Evolutionary conservation across 1,284 basidiomycete genomes (phyloP), one percentile per base, ranked within the genome.

Genomic region (Fomitopsis palustris): DNA sequence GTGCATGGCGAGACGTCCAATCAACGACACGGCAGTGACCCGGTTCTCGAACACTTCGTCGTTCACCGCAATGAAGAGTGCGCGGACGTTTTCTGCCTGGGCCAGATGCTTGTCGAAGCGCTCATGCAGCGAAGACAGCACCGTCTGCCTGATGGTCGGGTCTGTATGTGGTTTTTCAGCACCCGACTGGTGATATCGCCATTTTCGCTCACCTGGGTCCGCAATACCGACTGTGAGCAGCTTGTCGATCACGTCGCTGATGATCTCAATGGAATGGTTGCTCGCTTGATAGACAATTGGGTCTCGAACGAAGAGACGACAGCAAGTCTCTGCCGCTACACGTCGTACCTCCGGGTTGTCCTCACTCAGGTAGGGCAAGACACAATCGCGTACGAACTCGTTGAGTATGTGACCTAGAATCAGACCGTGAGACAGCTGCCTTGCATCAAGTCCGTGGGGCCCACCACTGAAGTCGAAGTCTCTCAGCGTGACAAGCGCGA

Each of bases 101-200:
- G 97, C 94, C n/a, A 99, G 83, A 71, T 99, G 96, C 63, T 95
- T 93, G 71, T 99, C 97, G 67, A 99, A 99, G 43, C 94, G 89
- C 67, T 96, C 92, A 69, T 98, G 94, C 39, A 99, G 80, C 10
- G 88, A 90, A 14, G 88, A 86, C 19, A 99, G 81, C 1, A 99
- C 97, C 0, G 91, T 90, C 64, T 90, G 85, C n/a, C 96, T 83
- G 62, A 97, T 98, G 25, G 78, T 80, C 2, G 93, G 78, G 68
- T 95, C 94, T 94, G 63, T n/a, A 1, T n/a, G 35, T 2, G 12
- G 16, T 14, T 29, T 23, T 52, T 54, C 54, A 27, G 25, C 29
- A 60, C 55, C 54, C 52, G 27, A 53, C 23, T 57, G 52, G 56
- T n/a, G 57, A 43, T 33, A 12, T 21, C 16, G 19, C n/a, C 38